Conservation (phyloP, 371 early-diverging fungal genomes). For the Fennellomyces sp. region DNA sequence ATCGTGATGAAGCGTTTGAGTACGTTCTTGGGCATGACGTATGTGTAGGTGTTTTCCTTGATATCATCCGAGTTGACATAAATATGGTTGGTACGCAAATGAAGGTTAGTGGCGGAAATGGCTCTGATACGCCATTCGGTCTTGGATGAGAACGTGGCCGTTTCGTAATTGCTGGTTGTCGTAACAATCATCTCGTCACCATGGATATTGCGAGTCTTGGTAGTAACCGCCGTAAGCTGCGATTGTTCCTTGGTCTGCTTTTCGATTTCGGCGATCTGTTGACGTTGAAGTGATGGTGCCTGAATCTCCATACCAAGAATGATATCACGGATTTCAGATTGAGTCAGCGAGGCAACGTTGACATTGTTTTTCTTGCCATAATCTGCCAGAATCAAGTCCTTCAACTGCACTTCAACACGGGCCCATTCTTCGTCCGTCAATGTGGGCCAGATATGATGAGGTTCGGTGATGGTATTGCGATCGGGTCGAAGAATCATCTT, state of each 20-base stretch:
- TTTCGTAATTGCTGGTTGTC: slow-evolving; percentile 97
- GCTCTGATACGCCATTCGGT: slow-evolving; percentile 99
- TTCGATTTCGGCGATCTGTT: slow-evolving; percentile 97
- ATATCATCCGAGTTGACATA: slow-evolving; percentile 95
- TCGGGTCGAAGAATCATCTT: slow-evolving; percentile 95
- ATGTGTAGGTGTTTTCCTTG: slow-evolving; percentile 87
- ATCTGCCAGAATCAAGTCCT: slow-evolving; percentile 97
- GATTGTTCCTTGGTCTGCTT: slow-evolving; percentile 92
- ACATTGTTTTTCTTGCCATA: slow-evolving; percentile 99
- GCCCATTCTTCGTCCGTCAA: slow-evolving; percentile 98
- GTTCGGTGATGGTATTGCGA: slow-evolving; percentile 90
- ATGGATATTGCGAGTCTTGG: slow-evolving; percentile 95
- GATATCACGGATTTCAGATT: slow-evolving; percentile 98
- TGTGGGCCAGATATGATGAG: slow-evolving; percentile 98
- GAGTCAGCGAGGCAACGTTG: slow-evolving; percentile 94
- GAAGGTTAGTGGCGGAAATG: slow-evolving; percentile 92
- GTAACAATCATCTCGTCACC: slow-evolving; percentile 98
- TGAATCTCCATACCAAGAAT: slow-evolving; percentile 99
- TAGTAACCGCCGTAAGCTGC: slow-evolving; percentile 94
- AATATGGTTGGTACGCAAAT: slow-evolving; percentile 94
- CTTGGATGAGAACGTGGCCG: slow-evolving; percentile 96
- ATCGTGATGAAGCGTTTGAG: slow-evolving; percentile 95
- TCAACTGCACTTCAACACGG: slow-evolving; percentile 93
- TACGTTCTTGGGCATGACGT: slow-evolving; percentile 96
- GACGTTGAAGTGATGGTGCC: slow-evolving; percentile 96